Evolutionary conservation across 2,329 filamentous ascomycete genomes (phyloP), one percentile per base, ranked within the genome.

Genomic region (Gremmenia infestans): DNA sequence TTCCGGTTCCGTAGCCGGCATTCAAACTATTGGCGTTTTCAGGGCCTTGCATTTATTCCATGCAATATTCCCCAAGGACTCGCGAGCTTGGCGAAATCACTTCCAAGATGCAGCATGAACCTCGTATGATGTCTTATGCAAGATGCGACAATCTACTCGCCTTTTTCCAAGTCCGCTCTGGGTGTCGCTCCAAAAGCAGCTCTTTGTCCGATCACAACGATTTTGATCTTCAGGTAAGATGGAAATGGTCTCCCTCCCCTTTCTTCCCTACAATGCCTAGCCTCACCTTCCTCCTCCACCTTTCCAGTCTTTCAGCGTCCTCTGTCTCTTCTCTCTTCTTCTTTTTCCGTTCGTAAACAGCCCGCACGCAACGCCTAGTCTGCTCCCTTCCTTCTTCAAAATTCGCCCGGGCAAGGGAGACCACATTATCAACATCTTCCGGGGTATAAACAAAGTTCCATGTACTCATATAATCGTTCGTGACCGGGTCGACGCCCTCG

Each of bases 371-470:
- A 22, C 84, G 79, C 61, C 83, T 85, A 19, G 94, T 89, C 72
- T 89, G 85, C 55, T 89, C 88, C 50, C 82, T 82, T 0, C 93
- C 91, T 70, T 96, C 90, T 5, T 82, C 78, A 64, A 91, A 99
- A 72, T 99, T 99, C 11, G 90, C 90, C 54, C 84, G 80, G 1
- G 94, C 92, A 28, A 99, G 79, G 5, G 81, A 79, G 2, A 96
- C 87, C 0, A 96, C 91, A 25, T 83, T 82, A 64, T 97, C 92
- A 52, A 99, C 85, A 71, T 99, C 87, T 55, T 94, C 86, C 0
- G 91, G 87, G 2, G 89, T 95, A 71, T 97, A 99, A 32, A 97
- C 86, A 70, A 97, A 97, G 70, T 99, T 99, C 94, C 94, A 99
- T 0, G 94, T 99, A 63, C 85, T 90, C 76, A 97, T 84, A 72